These are phyloP conservation scores for Daldinia caldariorum DNA, from an alignment of 495 filamentous ascomycete species.

Conservation along the genomic window DNA sequence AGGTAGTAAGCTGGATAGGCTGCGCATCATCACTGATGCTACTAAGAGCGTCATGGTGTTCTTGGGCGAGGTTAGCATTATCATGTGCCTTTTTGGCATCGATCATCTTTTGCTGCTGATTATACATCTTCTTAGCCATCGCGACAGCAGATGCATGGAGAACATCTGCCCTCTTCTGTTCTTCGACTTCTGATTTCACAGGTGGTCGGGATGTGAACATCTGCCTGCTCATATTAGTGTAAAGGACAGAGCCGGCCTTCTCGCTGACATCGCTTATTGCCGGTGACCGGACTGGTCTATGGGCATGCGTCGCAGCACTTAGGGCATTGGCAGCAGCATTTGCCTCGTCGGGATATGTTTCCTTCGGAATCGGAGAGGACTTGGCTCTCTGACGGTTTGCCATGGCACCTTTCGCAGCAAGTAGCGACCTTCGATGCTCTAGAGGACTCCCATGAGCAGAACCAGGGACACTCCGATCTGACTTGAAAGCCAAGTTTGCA, in stretches of 20 bases:
- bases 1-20: conserved; percentile 60
- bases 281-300: conserved; percentile 52
- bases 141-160: conserved; percentile 82
- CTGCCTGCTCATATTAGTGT: conserved; percentile 63
- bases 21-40: conserved; percentile 49
- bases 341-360: conserved; percentile 65
- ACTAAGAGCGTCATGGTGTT: conserved; percentile 42
- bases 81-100: conserved; percentile 54
- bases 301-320: conserved; percentile 71
- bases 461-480: conserved; percentile 25
- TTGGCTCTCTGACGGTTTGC: conserved; percentile 71
- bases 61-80: conserved; percentile 43
- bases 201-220: conserved; percentile 83
- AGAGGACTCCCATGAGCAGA: conserved; percentile 29
- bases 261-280: conserved; percentile 44
- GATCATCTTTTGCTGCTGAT: conserved; percentile 66
- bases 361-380: conserved; percentile 65
- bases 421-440: conserved; percentile 66
- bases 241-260: conserved; percentile 55
- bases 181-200: conserved; percentile 75
- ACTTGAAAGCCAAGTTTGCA: conserved; percentile 64
- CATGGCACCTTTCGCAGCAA: conserved; percentile 80
- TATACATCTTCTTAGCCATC: conserved; percentile 90
- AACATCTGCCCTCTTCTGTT: conserved; percentile 73
- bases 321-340: conserved; percentile 72